Conservation (phyloP, 495 filamentous ascomycete species). For the Aspergillus kassunensis region DNA sequence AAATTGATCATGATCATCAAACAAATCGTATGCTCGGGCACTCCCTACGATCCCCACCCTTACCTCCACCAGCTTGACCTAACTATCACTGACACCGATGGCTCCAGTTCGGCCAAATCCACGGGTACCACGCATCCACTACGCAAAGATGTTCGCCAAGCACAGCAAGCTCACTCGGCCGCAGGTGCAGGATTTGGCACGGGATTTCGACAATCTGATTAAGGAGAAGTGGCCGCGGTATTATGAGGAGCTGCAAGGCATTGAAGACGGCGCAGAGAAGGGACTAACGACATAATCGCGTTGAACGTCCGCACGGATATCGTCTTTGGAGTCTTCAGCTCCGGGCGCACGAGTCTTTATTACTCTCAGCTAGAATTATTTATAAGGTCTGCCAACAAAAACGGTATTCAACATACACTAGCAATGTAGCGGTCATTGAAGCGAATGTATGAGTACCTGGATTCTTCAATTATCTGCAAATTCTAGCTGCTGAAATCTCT, state of each 20-base stretch:
- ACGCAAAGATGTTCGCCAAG: constrained; percentile 4
- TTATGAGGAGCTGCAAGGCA: constrained; percentile 16
- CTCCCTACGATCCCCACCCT: not conserved
- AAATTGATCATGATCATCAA: constrained; percentile 3
- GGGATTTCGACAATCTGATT: constrained; percentile 5
- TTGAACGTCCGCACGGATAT: constrained; percentile 68
- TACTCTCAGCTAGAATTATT: too few relatives aligned
- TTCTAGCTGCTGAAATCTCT: too few relatives aligned
- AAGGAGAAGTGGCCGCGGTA: constrained; percentile 6
- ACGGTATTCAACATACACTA: too few relatives aligned
- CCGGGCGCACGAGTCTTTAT: constrained; percentile 24
- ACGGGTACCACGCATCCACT: not conserved
- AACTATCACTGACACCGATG: not conserved
- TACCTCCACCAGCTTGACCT: not conserved
- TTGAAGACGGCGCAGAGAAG: constrained; percentile 55
- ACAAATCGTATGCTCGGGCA: constrained; percentile 12
- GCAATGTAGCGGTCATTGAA: too few relatives aligned
- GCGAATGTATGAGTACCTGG: too few relatives aligned
- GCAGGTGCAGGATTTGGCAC: not conserved
- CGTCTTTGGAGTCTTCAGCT: constrained; percentile 56
- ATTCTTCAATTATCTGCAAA: too few relatives aligned
- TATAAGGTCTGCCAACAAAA: too few relatives aligned
- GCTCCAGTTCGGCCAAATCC: not conserved
- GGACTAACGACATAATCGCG: constrained; percentile 56
- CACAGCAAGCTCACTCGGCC: constrained; percentile 7